Percentiles rank a stretch among this genome's conserved stretches.
Conservation (phyloP, 2,329 filamentous ascomycete genomes). For the Sclerotinia nivalis region DNA sequence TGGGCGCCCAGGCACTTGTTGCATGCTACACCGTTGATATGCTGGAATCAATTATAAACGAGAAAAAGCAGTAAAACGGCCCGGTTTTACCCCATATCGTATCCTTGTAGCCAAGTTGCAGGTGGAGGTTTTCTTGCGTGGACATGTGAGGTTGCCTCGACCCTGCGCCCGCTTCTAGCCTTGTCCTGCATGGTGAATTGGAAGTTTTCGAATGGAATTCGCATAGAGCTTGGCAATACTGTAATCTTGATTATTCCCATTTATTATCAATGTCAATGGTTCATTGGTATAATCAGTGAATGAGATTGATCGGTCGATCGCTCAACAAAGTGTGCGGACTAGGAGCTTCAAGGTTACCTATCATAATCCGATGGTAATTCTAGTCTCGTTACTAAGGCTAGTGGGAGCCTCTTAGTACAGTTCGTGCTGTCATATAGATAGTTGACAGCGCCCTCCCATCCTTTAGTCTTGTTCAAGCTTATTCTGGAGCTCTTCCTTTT, state of each 20-base stretch:
- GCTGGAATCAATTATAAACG: background rate
- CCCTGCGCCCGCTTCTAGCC: background rate
- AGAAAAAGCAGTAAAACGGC: background rate
- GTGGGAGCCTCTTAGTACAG: background rate
- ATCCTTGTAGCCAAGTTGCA: background rate
- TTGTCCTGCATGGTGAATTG: background rate
- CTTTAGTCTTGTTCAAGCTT: background rate
- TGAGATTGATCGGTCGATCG: background rate
- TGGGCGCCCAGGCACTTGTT: slow-evolving; percentile 11
- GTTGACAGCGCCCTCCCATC: background rate
- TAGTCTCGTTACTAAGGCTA: background rate
- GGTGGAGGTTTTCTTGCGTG: background rate
- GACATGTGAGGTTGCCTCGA: slow-evolving; percentile 1
- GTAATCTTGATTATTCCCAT: slow-evolving; percentile 7
- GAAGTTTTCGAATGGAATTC: background rate
- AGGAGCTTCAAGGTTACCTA: background rate
- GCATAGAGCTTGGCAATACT: background rate
- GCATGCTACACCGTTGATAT: slow-evolving; percentile 1
- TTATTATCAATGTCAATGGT: background rate
- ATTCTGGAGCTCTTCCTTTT: background rate
- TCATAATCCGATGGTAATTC: background rate
- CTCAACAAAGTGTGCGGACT: background rate
- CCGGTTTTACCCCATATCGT: slow-evolving; percentile 10
- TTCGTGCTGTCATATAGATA: slow-evolving; percentile 8
- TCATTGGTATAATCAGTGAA: background rate